These are phyloP conservation scores for Amanita brunnescens DNA, from an alignment of 768 basidiomycete species.

Conservation along the genomic window DNA sequence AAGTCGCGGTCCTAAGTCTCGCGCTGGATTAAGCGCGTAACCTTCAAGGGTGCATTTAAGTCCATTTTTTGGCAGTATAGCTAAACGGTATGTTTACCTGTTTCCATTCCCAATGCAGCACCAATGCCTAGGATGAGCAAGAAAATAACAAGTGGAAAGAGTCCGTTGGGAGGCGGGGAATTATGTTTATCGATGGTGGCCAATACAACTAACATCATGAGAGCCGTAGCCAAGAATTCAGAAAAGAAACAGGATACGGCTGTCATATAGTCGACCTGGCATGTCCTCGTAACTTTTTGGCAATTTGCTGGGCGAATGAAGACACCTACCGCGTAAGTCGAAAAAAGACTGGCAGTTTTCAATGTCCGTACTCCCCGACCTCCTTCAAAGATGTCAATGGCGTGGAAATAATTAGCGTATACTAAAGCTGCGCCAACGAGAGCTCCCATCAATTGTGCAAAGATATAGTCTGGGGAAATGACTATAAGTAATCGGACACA, in stretches of 20 bases:
- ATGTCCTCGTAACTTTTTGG: not conserved
- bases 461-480: slow-evolving; percentile 32
- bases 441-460: slow-evolving; percentile 56
- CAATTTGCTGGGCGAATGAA: not conserved
- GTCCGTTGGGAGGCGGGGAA: slow-evolving; percentile 36
- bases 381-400: slow-evolving; percentile 57
- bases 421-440: slow-evolving; percentile 49
- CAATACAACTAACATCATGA: slow-evolving; percentile 48
- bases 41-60: slow-evolving; percentile 14
- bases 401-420: slow-evolving; percentile 63
- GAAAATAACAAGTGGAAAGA: slow-evolving; percentile 49
- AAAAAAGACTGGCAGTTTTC: slow-evolving; percentile 46
- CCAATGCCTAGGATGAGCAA: slow-evolving; percentile 49
- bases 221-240: slow-evolving; percentile 49
- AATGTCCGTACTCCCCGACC: slow-evolving; percentile 44
- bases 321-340: slow-evolving; percentile 47
- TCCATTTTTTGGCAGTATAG: not conserved
- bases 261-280: slow-evolving; percentile 26
- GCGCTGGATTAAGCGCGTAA: slow-evolving; percentile 30
- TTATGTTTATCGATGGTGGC: slow-evolving; percentile 46
- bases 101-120: slow-evolving; percentile 52
- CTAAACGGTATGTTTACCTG: slow-evolving; percentile 19
- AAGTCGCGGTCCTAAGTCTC: slow-evolving; percentile 52
- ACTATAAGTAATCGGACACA: not conserved
- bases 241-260: slow-evolving; percentile 31